phyloP scores from a whole-genome alignment of 1,284 basidiomycete genomes.

The Jaminaea rosea region DNA sequence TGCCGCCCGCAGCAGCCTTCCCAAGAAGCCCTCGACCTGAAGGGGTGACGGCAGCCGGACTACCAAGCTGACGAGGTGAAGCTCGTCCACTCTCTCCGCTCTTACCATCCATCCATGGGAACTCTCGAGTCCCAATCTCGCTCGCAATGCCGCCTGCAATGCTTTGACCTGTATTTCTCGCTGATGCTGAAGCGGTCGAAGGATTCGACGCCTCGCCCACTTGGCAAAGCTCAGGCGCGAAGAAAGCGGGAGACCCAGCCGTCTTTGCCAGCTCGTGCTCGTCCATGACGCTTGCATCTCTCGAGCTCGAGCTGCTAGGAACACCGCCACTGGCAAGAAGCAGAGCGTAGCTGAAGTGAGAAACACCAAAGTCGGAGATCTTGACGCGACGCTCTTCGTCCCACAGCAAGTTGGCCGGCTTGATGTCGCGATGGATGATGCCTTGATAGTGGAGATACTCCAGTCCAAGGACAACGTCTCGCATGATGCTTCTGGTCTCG shows the following conservation, averaged over 20 bases:
- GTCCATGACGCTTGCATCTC: conserved; percentile 59
- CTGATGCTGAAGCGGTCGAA: not conserved
- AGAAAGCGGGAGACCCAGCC: conserved; percentile 95
- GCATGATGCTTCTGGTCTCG: conserved; percentile 74
- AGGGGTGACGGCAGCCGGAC: not conserved
- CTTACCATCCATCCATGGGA: conserved; percentile 6
- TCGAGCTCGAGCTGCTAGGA: conserved; percentile 23
- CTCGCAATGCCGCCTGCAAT: no score
- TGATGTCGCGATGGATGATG: conserved; percentile 98
- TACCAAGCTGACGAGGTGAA: not conserved
- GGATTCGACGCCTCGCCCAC: conserved; percentile 28
- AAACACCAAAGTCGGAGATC: conserved; percentile 95
- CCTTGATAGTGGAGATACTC: conserved; percentile 93
- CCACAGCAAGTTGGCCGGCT: conserved; percentile 92
- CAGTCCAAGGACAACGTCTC: conserved; percentile 84
- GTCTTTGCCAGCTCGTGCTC: conserved; percentile 82
- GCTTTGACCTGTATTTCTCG: no score
- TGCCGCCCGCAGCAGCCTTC: not conserved
- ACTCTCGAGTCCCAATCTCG: conserved; percentile 2
- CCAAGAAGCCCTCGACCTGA: not conserved
- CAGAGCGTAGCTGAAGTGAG: conserved; percentile 78
- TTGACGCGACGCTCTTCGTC: conserved; percentile 72
- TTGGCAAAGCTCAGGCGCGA: conserved; percentile 83
- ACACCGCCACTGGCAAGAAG: conserved; percentile 32
- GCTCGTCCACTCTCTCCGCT: not conserved